Percentiles rank a stretch among this genome's conserved stretches.
Conservation (phyloP, 805 yeast genomes). For the Barnettozyma populi region DNA sequence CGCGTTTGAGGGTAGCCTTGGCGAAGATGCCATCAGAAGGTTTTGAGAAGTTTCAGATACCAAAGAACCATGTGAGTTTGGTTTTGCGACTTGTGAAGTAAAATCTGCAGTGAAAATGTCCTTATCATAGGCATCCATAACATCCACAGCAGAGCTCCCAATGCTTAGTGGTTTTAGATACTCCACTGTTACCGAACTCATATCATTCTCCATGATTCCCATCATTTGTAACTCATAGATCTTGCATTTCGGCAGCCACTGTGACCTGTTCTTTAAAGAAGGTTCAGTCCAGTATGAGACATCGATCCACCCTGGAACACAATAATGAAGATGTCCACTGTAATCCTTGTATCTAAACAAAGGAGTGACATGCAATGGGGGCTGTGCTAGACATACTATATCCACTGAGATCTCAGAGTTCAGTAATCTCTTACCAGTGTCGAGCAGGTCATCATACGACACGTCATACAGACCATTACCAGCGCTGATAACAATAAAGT, state of each 20-base stretch:
- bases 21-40: neutral
- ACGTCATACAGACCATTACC: slow-evolving; percentile 94
- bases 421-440: slow-evolving; percentile 69
- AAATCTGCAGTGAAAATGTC: slow-evolving; percentile 37
- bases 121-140: slow-evolving; percentile 66
- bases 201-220: slow-evolving; percentile 93
- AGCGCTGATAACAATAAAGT: slow-evolving; percentile 80
- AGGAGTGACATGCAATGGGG: slow-evolving; percentile 91
- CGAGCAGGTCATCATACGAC: slow-evolving; percentile 67
- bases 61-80: neutral
- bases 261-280: slow-evolving; percentile 34
- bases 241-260: slow-evolving; percentile 92
- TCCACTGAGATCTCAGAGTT: slow-evolving; percentile 84
- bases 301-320: slow-evolving; percentile 95
- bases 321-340: slow-evolving; percentile 49
- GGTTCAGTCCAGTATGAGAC: slow-evolving; percentile 79
- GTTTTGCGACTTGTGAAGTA: neutral
- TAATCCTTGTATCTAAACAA: slow-evolving; percentile 64
- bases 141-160: slow-evolving; percentile 42
- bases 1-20: slow-evolving; percentile 7
- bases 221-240: slow-evolving; percentile 96
- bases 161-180: slow-evolving; percentile 37
- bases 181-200: slow-evolving; percentile 61
- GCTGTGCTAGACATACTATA: slow-evolving; percentile 79
- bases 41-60: slow-evolving; percentile 1